Percentiles rank a stretch among this genome's conserved stretches.
Conservation (phyloP, 495 filamentous ascomycete species). For the Xylaria flabelliformis region DNA sequence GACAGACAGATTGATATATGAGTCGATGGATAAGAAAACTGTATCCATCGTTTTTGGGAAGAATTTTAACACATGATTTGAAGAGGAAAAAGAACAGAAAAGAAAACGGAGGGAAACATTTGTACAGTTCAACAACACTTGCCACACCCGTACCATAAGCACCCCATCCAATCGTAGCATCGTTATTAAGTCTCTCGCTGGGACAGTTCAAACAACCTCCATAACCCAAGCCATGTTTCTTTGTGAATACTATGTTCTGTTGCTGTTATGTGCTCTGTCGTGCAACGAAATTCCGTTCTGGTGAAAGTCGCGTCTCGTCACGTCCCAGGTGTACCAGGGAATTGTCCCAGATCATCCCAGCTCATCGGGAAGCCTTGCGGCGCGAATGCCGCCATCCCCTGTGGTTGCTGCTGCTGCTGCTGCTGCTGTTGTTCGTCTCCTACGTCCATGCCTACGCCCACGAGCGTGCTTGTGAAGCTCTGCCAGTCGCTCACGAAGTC, state of each 20-base stretch:
- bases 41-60: neutral
- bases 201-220: neutral
- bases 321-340: conserved; percentile 9
- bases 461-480: conserved; percentile 41
- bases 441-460: conserved; percentile 28
- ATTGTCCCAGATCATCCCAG: conserved; percentile 40
- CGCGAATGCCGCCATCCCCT: conserved; percentile 25
- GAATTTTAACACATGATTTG: neutral
- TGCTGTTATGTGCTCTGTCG: neutral
- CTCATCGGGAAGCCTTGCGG: conserved; percentile 37
- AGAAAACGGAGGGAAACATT: neutral
- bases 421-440: conserved; percentile 23
- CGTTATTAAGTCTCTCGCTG: conserved; percentile 15
- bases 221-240: neutral
- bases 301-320: neutral
- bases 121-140: conserved; percentile 11
- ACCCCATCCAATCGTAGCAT: conserved; percentile 1
- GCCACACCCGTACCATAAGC: neutral
- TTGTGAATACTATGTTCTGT: neutral
- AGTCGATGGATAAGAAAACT: neutral
- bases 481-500: conserved; percentile 38
- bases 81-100: neutral
- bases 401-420: conserved; percentile 18
- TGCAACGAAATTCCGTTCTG: neutral
- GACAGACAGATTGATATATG: neutral